Evolutionary conservation across 345 rosid species (phyloP).

Genomic region (Eutrema heterophyllum): DNA sequence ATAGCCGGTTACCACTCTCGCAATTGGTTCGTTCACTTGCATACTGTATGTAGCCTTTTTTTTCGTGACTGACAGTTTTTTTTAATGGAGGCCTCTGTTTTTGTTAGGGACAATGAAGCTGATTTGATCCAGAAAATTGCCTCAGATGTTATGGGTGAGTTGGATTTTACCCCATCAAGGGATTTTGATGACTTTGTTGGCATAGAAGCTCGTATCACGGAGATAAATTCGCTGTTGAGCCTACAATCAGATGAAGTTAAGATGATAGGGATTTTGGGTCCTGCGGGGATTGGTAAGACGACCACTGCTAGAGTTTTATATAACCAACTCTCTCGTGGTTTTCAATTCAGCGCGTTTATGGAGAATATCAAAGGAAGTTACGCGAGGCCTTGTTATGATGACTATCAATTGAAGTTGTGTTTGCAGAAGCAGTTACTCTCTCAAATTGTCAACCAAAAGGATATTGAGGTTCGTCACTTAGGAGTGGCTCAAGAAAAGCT

Average conservation of each 20-base stretch:
- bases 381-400: background rate
- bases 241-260: background rate
- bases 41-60: too few species aligned
- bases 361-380: background rate
- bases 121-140: background rate
- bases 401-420: background rate
- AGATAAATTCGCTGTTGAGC: background rate
- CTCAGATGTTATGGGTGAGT: background rate
- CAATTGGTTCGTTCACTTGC: background rate
- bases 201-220: background rate
- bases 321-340: background rate
- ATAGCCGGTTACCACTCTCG: background rate
- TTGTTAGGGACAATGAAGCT: background rate
- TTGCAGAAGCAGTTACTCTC: background rate
- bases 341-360: background rate
- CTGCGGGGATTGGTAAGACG: slow-evolving; percentile 18
- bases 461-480: background rate
- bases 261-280: background rate
- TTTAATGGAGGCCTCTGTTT: too few species aligned
- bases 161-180: background rate
- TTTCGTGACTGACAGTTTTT: too few species aligned
- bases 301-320: background rate
- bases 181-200: slow-evolving; percentile 5
- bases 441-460: background rate
- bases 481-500: background rate